Percentiles rank a stretch among this genome's conserved stretches.
These are phyloP conservation scores for Curvularia eragrostidis DNA, from an alignment of 2,329 filamentous ascomycete species.

Conservation along the genomic window DNA sequence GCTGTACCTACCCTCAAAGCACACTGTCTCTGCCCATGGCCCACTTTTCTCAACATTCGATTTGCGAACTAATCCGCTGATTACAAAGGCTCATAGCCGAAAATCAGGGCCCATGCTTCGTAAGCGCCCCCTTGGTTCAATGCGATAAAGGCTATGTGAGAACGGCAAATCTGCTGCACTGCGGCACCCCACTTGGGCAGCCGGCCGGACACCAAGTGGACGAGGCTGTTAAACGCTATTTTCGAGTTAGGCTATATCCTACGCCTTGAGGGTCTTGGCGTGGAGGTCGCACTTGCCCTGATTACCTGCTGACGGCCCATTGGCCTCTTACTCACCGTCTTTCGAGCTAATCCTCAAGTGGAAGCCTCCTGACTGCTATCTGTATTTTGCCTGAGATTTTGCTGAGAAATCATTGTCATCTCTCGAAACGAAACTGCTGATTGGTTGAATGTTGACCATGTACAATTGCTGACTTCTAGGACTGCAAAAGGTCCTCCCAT, in stretches of 20 bases:
- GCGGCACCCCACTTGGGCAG: not conserved
- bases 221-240: not conserved
- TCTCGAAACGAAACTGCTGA: not conserved
- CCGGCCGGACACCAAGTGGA: not conserved
- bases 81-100: not conserved
- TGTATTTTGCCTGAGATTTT: not conserved
- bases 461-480: not conserved
- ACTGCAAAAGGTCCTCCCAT: not conserved
- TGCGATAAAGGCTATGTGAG: not conserved
- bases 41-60: slow-evolving; percentile 18
- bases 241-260: not conserved
- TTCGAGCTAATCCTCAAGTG: not conserved
- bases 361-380: not conserved
- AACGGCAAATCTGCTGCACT: not conserved
- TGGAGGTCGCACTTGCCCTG: not conserved
- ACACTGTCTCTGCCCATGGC: no score
- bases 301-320: no score
- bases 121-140: not conserved
- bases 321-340: not conserved
- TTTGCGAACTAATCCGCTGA: not conserved
- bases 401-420: not conserved
- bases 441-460: not conserved
- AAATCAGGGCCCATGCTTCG: not conserved
- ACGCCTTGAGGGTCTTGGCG: not conserved
- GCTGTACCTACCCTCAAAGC: no score